These are phyloP conservation scores for Voacanga thouarsii DNA, from an alignment of 257 asterid species.

Conservation along the genomic window DNA sequence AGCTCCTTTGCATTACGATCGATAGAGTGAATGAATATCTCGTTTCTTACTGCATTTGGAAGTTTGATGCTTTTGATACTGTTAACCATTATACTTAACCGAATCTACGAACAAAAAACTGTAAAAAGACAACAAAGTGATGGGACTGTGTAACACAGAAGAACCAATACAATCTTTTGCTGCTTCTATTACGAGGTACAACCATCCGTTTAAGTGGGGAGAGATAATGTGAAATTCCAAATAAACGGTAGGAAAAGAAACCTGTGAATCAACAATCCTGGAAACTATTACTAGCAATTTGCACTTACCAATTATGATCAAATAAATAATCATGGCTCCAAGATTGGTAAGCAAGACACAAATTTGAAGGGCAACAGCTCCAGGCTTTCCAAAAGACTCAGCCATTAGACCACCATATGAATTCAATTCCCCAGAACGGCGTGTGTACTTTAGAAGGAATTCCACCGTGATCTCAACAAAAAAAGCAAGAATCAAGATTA, in stretches of 20 bases:
- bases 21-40: not conserved
- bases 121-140: not conserved
- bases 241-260: not conserved
- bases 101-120: not conserved
- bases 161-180: not conserved
- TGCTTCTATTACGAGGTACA: not conserved
- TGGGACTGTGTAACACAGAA: not conserved
- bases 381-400: slow-evolving; percentile 81
- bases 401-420: slow-evolving; percentile 92
- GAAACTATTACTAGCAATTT: not conserved
- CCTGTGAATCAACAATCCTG: not conserved
- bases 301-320: slow-evolving; percentile 82
- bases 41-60: not conserved
- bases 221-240: not conserved
- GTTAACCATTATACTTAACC: not conserved
- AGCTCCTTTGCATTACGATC: not conserved
- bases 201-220: not conserved
- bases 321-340: slow-evolving; percentile 87
- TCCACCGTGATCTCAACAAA: slow-evolving; percentile 94
- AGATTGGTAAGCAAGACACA: slow-evolving; percentile 84
- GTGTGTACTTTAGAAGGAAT: slow-evolving; percentile 65
- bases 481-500: slow-evolving; percentile 60
- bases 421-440: slow-evolving; percentile 51
- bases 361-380: slow-evolving; percentile 78
- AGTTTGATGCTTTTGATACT: not conserved